Percentiles rank a stretch among this genome's conserved stretches.
Conservation (phyloP, 106 monocot species). For the Dactylorhiza incarnata region DNA sequence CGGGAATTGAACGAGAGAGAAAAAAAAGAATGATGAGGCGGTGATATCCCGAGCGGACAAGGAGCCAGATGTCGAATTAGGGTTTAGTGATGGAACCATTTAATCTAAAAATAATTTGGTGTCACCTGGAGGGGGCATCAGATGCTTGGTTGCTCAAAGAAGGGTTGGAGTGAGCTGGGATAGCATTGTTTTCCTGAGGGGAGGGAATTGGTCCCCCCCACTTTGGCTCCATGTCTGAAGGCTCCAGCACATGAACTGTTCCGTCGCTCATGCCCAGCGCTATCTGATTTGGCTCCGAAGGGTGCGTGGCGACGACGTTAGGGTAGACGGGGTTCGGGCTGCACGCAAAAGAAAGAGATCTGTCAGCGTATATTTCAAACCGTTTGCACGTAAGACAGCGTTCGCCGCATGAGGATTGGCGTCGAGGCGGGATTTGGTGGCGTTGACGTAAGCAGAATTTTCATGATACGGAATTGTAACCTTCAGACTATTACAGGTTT, state of each 20-base stretch:
- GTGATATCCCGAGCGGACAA: background rate
- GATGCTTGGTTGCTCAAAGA: constrained; percentile 59
- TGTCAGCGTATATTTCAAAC: background rate
- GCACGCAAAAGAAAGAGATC: background rate
- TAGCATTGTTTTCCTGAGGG: constrained; percentile 56
- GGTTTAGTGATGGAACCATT: background rate
- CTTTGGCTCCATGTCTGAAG: constrained; percentile 66
- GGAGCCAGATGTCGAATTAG: background rate
- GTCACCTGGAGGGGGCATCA: constrained; percentile 67
- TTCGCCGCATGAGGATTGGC: too few species aligned
- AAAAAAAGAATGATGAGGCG: background rate
- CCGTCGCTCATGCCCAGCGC: constrained; percentile 97
- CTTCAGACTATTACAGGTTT: too few species aligned
- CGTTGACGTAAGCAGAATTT: too few species aligned
- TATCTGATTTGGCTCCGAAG: constrained; percentile 81
- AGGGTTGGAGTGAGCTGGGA: constrained; percentile 53
- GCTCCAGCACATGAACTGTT: constrained; percentile 73
- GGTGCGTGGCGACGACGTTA: constrained; percentile 77
- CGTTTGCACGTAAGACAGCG: background rate
- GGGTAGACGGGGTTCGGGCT: constrained; percentile 45
- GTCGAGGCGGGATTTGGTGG: too few species aligned
- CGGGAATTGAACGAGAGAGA: background rate
- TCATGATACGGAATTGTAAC: too few species aligned
- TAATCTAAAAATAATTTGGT: background rate
- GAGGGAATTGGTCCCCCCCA: constrained; percentile 52